Percentiles rank a stretch among this genome's conserved stretches.
These are phyloP conservation scores for Themeda triandra DNA, from an alignment of 176 grass and related monocot species.

Conservation along the genomic window DNA sequence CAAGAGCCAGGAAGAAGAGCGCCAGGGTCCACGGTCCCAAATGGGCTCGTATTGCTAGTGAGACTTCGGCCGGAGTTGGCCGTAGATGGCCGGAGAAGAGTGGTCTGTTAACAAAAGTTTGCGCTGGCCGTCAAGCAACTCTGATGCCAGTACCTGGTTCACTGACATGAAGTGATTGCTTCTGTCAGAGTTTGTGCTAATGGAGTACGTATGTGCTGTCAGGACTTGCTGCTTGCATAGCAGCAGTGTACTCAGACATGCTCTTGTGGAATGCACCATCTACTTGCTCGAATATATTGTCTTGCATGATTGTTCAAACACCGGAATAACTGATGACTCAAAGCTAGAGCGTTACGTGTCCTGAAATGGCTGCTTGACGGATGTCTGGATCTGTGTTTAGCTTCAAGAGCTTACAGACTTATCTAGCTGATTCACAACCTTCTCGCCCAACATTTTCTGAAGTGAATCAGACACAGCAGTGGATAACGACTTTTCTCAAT, in stretches of 20 bases:
- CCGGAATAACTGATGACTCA: slow-evolving; percentile 77
- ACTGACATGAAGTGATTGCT: too few species aligned
- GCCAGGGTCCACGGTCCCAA: too few species aligned
- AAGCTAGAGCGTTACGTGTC: slow-evolving; percentile 70
- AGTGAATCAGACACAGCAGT: slow-evolving; percentile 79
- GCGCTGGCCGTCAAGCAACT: too few species aligned
- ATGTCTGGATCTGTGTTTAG: slow-evolving; percentile 82
- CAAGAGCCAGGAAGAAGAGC: too few species aligned
- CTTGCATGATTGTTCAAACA: slow-evolving; percentile 90
- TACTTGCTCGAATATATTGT: slow-evolving; percentile 84
- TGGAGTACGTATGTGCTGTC: slow-evolving; percentile 67
- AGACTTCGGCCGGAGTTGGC: too few species aligned
- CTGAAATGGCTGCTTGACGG: slow-evolving; percentile 75
- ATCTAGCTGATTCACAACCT: slow-evolving; percentile 81
- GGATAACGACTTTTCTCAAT: slow-evolving; percentile 74
- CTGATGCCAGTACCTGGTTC: too few species aligned
- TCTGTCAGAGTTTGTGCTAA: slow-evolving; percentile 77
- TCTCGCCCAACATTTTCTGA: slow-evolving; percentile 89
- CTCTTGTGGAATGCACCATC: slow-evolving; percentile 88
- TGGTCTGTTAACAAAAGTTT: too few species aligned
- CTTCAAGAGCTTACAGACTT: slow-evolving; percentile 75
- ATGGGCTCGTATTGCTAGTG: too few species aligned
- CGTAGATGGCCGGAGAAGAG: too few species aligned
- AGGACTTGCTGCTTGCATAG: slow-evolving; percentile 70
- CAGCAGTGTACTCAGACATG: slow-evolving; percentile 71